phyloP scores from a whole-genome alignment of 805 yeast genomes.

The Cyberlindnera meyerae region DNA sequence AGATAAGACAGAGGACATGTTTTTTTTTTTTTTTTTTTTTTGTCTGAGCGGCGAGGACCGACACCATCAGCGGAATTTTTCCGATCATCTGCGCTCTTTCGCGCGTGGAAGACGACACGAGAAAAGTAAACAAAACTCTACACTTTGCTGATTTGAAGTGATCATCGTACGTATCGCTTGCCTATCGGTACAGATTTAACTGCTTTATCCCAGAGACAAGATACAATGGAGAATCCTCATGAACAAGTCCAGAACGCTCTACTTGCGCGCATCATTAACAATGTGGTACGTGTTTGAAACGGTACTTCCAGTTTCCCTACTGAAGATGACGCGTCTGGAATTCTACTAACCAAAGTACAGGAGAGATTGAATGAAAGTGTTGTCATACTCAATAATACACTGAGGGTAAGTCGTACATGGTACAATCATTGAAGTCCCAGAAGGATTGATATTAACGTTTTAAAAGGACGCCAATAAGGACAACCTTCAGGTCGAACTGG shows the following conservation, averaged over 20 bases:
- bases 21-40: too few species aligned
- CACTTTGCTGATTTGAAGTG: too few species aligned
- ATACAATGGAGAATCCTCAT: conserved; percentile 76
- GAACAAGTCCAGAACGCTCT: conserved; percentile 76
- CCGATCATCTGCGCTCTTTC: too few species aligned
- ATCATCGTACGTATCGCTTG: too few species aligned
- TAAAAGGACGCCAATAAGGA: conserved; percentile 49
- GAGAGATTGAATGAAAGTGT: conserved; percentile 72
- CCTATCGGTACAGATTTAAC: too few species aligned
- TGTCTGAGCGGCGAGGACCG: too few species aligned
- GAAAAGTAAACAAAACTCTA: too few species aligned
- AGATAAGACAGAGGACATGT: too few species aligned
- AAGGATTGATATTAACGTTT: background rate
- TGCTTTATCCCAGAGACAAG: background rate
- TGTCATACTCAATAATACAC: conserved; percentile 52
- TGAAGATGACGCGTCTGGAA: conserved; percentile 1
- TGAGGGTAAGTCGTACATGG: conserved; percentile 35
- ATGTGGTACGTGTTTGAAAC: conserved; percentile 46
- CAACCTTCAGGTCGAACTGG: conserved; percentile 64
- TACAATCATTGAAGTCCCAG: too few species aligned
- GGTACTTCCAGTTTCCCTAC: background rate
- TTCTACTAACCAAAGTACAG: conserved; percentile 26
- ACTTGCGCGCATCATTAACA: conserved; percentile 68
- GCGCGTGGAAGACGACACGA: too few species aligned
- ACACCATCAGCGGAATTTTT: too few species aligned